Evolutionary conservation across 2,329 filamentous ascomycete genomes (phyloP), one percentile per base, ranked within the genome.

Genomic region (Aspergillus pseudotamarii): DNA sequence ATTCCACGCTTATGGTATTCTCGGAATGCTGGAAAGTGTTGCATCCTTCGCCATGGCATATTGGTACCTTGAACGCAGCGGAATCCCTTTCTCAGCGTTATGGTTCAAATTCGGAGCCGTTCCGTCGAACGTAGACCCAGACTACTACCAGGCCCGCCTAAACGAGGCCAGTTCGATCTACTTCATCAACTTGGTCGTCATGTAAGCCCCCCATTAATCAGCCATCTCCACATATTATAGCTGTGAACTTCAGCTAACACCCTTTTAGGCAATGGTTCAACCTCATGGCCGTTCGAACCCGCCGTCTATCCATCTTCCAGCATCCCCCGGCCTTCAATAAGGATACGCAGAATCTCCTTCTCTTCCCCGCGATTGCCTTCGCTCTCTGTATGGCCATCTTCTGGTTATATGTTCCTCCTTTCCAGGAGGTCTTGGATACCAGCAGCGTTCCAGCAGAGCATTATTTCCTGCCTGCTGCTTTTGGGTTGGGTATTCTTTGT

Each of bases 161-260:
- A 89, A 89, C 66, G 83, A 85, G 64, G 90, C 89, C 0, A 89
- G 86, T 43, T 91, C 88, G 19, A 89, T 94, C 64, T 94, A 94
- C 76, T 94, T 94, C 70, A 86, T 93, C 68, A 94, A 89, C 63
- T 80, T 94, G 26, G 91, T 94, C 2, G 88, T 94, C 56, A 92
- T 94, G 90, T 86, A 80, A 75, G 84, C 74, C 54, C 1, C 1
- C 28, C n/a, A 6, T 9, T 19, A 1, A 51, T 1, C 38, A 19
- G 46, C 32, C 56, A n/a, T 21, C 34, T 9, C n/a, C 16, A 23
- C 59, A 77, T 11, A 14, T 28, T 14, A 2, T 46, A 14, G 2
- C 45, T 21, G 1, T 26, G 1, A 14, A 41, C 10, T 3, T n/a
- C 4, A n/a, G 46, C 60, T 59, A 32, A 58, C 23, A n/a, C 11